Percentiles rank a stretch among this genome's conserved stretches.
These are phyloP conservation scores for Cytospora piceicola DNA, from an alignment of 2,329 filamentous ascomycete genomes.

Conservation along the genomic window DNA sequence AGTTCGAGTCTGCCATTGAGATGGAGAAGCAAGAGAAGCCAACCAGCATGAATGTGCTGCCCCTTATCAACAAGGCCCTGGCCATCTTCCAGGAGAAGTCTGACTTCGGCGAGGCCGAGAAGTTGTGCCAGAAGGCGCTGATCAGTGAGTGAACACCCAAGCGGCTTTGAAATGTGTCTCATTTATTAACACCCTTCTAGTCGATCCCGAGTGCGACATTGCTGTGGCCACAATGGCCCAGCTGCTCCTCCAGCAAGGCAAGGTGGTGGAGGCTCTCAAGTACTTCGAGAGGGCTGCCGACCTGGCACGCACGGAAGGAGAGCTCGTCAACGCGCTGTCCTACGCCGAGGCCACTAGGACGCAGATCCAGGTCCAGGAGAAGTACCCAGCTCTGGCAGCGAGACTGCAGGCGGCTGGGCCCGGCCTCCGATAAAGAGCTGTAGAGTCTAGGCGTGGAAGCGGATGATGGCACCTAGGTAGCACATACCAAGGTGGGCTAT, in stretches of 20 bases:
- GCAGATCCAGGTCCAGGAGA: slow-evolving; percentile 88
- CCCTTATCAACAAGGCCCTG: slow-evolving; percentile 97
- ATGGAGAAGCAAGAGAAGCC: slow-evolving; percentile 96
- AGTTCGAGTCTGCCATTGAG: slow-evolving; percentile 97
- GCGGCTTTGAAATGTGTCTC: background rate
- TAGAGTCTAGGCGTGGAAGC: background rate
- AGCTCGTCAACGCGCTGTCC: slow-evolving; percentile 93
- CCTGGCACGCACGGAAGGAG: slow-evolving; percentile 89
- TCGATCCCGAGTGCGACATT: slow-evolving; percentile 98
- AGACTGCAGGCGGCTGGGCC: slow-evolving; percentile 65
- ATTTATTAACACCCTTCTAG: slow-evolving; percentile 48
- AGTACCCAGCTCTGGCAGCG: slow-evolving; percentile 78
- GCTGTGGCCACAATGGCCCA: slow-evolving; percentile 99
- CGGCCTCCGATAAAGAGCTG: slow-evolving; percentile 36
- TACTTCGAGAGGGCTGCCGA: slow-evolving; percentile 98
- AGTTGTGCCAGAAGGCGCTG: slow-evolving; percentile 94
- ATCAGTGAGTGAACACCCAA: slow-evolving; percentile 72
- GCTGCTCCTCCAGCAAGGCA: slow-evolving; percentile 94
- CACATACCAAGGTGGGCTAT: background rate
- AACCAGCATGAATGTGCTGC: slow-evolving; percentile 95
- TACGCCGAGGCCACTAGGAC: slow-evolving; percentile 97
- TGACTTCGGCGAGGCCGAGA: slow-evolving; percentile 92
- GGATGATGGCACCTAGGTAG: background rate
- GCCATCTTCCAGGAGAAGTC: slow-evolving; percentile 98
- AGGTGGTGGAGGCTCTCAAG: slow-evolving; percentile 90